Evolutionary conservation across 2,329 filamentous ascomycete genomes (phyloP).

Genomic region (Aspergillus melleus): DNA sequence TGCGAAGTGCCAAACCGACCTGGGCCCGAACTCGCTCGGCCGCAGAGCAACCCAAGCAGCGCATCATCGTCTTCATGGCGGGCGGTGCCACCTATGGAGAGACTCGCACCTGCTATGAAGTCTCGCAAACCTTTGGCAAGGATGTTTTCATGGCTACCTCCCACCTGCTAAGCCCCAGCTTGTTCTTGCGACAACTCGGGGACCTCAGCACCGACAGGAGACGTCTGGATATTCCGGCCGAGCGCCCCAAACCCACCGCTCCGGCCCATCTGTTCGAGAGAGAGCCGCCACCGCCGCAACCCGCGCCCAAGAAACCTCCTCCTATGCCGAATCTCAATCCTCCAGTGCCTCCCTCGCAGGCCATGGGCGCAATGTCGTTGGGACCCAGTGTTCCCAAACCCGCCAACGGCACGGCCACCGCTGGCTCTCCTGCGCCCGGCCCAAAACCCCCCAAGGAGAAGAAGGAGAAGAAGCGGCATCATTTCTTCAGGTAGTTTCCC

Average conservation of each 20-base stretch:
- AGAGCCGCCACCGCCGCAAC: constrained; percentile 57
- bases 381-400: constrained; percentile 42
- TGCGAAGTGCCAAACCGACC: constrained; percentile 88
- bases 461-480: constrained; percentile 56
- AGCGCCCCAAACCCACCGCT: constrained; percentile 75
- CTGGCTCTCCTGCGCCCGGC: constrained; percentile 16
- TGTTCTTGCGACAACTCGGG: constrained; percentile 79
- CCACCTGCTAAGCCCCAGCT: constrained; percentile 84
- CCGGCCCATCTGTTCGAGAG: constrained; percentile 85
- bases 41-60: constrained; percentile 78
- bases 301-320: constrained; percentile 26
- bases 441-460: constrained; percentile 44
- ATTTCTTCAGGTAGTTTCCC: constrained; percentile 48
- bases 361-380: constrained; percentile 39
- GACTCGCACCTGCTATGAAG: constrained; percentile 82
- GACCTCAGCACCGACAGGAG: constrained; percentile 76
- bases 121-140: constrained; percentile 68
- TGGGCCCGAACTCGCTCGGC: constrained; percentile 84
- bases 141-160: constrained; percentile 88
- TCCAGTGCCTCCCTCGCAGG: constrained; percentile 32
- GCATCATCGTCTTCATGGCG: constrained; percentile 91
- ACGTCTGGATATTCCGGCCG: constrained; percentile 75
- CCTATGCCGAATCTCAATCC: constrained; percentile 24
- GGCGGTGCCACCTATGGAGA: constrained; percentile 95
- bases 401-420: constrained; percentile 1